A percentile compares a stretch with the other conserved stretches of the same genome.
These are phyloP conservation scores for Lecanicillium sp. DNA, from an alignment of 2,329 filamentous ascomycete species.

Conservation along the genomic window DNA sequence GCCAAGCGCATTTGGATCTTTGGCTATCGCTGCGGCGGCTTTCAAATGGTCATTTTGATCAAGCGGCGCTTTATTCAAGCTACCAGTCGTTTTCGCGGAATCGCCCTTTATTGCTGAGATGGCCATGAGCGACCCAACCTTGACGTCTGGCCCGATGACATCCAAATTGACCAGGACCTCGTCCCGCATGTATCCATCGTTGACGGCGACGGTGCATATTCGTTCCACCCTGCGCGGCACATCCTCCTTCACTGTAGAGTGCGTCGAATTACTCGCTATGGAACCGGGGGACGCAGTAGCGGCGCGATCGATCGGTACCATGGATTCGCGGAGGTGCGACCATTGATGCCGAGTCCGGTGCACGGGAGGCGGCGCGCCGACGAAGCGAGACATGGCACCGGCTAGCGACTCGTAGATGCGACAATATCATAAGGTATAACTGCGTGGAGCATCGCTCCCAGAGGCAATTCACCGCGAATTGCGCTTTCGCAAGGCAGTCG, in stretches of 20 bases:
- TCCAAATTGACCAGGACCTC: slow-evolving; percentile 75
- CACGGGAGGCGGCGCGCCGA: slow-evolving; percentile 28
- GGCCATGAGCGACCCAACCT: slow-evolving; percentile 63
- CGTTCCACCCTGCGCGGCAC: slow-evolving; percentile 31
- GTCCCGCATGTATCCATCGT: slow-evolving; percentile 69
- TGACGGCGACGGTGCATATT: slow-evolving; percentile 48
- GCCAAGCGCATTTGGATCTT: slow-evolving; percentile 17
- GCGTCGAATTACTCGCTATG: slow-evolving; percentile 41
- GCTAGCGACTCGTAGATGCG: slow-evolving; percentile 12
- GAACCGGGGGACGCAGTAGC: slow-evolving; percentile 33
- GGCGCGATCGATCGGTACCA: slow-evolving; percentile 36
- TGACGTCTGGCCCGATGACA: slow-evolving; percentile 55
- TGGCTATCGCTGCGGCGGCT: slow-evolving; percentile 12
- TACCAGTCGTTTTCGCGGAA: slow-evolving; percentile 24
- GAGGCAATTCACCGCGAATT: not conserved
- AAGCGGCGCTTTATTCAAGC: slow-evolving; percentile 22
- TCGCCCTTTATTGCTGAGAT: slow-evolving; percentile 56
- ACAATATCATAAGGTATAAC: slow-evolving; percentile 6
- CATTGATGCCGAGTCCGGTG: slow-evolving; percentile 40
- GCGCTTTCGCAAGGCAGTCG: too few species aligned
- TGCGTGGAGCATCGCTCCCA: slow-evolving; percentile 8
- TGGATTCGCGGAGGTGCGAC: slow-evolving; percentile 47
- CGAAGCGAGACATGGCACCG: slow-evolving; percentile 33
- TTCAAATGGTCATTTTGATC: slow-evolving; percentile 19
- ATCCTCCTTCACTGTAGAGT: slow-evolving; percentile 35